Conservation (phyloP, 1,284 basidiomycete species). For the Ustilago curta region DNA sequence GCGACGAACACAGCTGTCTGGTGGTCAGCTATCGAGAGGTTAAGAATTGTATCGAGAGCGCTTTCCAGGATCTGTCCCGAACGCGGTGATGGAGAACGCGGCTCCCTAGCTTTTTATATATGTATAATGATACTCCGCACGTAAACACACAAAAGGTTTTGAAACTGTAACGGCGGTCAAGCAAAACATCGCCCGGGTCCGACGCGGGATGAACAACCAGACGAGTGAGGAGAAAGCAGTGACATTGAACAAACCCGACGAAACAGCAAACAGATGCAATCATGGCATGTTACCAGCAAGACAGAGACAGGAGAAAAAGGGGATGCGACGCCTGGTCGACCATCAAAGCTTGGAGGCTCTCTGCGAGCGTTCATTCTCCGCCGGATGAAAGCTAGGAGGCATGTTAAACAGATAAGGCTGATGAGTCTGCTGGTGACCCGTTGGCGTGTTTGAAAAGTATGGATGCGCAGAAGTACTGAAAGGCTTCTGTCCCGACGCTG, state of each 20-base stretch:
- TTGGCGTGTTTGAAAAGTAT: constrained; percentile 23
- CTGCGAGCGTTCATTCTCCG: constrained; percentile 12
- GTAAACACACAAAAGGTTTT: constrained; percentile 2
- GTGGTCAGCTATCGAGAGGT: constrained; percentile 92
- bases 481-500: background rate
- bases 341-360: constrained; percentile 28
- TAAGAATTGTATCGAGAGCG: constrained; percentile 65
- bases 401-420: constrained; percentile 17
- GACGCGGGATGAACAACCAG: background rate
- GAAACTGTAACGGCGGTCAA: background rate
- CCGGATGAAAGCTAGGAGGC: constrained; percentile 10
- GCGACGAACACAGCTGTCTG: constrained; percentile 94
- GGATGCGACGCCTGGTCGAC: background rate
- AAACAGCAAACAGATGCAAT: background rate
- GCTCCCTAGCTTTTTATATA: constrained; percentile 1
- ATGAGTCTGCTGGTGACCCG: constrained; percentile 16
- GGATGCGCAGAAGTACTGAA: constrained; percentile 20
- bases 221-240: constrained; percentile 1
- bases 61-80: constrained; percentile 59
- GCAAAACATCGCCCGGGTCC: no score
- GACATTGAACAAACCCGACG: constrained; percentile 14
- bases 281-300: background rate
- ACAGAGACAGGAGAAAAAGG: background rate
- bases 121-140: constrained; percentile 21
- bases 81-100: constrained; percentile 15